Evolutionary conservation across 176 grass and related monocot species (phyloP).

Genomic region (Rhynchospora pubera): DNA sequence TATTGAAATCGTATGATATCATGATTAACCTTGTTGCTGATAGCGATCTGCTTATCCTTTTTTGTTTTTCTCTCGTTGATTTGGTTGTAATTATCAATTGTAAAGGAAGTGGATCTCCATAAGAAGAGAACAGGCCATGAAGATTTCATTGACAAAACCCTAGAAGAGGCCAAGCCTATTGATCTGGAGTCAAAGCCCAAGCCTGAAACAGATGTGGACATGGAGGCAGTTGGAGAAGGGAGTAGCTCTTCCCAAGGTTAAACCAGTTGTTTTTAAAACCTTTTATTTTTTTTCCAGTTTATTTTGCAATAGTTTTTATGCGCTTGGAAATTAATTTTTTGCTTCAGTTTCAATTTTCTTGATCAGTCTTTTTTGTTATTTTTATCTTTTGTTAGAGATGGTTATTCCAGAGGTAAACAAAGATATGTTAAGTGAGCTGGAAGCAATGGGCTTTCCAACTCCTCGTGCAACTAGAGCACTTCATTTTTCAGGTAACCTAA

Average conservation of each 20-base stretch:
- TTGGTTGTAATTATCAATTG: not conserved
- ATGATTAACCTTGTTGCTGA: not conserved
- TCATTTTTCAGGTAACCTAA: conserved; percentile 65
- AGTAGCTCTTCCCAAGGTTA: conserved; percentile 51
- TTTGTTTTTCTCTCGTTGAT: not conserved
- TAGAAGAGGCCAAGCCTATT: conserved; percentile 81
- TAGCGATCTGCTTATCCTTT: conserved; percentile 11
- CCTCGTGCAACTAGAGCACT: conserved; percentile 86
- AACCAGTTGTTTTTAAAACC: not conserved
- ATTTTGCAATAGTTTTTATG: not conserved
- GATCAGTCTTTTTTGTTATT: not conserved
- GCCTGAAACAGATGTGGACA: conserved; percentile 32
- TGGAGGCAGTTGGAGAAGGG: conserved; percentile 31
- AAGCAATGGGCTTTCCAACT: conserved; percentile 69
- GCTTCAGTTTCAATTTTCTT: not conserved
- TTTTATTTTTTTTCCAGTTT: not conserved
- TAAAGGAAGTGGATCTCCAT: conserved; percentile 85
- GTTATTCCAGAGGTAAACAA: conserved; percentile 74
- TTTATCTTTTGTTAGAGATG: conserved; percentile 49
- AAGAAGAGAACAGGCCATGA: conserved; percentile 91
- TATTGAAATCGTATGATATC: not conserved
- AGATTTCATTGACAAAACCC: conserved; percentile 72
- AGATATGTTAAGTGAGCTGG: conserved; percentile 63
- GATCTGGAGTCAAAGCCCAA: conserved; percentile 56
- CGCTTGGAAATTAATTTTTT: not conserved